phyloP scores from a whole-genome alignment of 139 green algal genomes.

The Haematococcus sp. region DNA sequence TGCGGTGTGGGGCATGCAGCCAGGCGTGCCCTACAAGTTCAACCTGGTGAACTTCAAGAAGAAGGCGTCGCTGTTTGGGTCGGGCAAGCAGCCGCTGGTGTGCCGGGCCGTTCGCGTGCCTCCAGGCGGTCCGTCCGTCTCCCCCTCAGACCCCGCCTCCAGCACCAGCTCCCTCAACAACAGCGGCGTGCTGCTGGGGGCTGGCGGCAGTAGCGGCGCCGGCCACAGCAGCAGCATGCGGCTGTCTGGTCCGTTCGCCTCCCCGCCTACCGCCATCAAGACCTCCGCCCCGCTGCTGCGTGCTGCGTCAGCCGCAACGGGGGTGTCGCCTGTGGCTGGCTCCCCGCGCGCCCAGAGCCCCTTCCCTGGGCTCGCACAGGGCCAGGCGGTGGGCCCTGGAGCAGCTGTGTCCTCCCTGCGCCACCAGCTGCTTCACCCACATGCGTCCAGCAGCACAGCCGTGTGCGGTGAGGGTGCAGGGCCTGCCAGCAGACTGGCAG shows the following conservation, averaged over 20 bases:
- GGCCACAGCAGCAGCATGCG: no score
- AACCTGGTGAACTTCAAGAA: conserved; percentile 67
- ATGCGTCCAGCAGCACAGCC: conserved; percentile 1
- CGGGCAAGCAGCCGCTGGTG: conserved; percentile 47
- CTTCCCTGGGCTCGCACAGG: no score
- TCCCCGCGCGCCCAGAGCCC: no score
- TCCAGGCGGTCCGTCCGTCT: not conserved
- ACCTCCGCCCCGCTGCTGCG: no score
- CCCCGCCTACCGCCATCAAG: no score
- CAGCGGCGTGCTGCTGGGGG: no score
- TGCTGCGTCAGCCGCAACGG: not conserved
- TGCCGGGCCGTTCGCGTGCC: conserved; percentile 13
- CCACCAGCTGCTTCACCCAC: not conserved
- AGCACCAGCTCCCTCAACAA: not conserved
- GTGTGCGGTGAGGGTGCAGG: no score
- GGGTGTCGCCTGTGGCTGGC: not conserved
- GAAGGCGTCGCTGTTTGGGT: conserved; percentile 34
- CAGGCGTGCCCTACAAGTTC: conserved; percentile 52
- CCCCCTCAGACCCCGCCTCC: not conserved
- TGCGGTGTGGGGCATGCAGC: conserved; percentile 25
- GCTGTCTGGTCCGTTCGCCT: no score
- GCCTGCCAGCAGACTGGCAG: not conserved
- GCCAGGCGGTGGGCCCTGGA: no score
- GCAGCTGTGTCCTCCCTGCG: not conserved
- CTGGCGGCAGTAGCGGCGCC: no score